Evolutionary conservation across 345 rosid genomes (phyloP).

Genomic region (Bruguiera sexangula): DNA sequence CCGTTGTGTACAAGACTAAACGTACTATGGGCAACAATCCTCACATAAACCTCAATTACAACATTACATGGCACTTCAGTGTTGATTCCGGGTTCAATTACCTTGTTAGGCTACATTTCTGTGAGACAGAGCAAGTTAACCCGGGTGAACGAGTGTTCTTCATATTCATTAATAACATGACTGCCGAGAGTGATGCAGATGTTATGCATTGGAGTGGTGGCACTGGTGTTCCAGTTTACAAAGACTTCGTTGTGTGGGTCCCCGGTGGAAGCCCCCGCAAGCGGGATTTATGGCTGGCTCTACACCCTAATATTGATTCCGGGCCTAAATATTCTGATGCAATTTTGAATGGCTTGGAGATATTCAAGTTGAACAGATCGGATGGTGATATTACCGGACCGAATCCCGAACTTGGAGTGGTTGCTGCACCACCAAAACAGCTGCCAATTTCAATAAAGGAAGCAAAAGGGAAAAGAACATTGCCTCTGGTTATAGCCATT

Average conservation of each 20-base stretch:
- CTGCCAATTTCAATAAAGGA: not conserved
- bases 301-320: slow-evolving; percentile 10
- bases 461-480: too few species aligned
- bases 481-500: not conserved
- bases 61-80: slow-evolving; percentile 33
- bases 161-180: slow-evolving; percentile 25
- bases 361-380: slow-evolving; percentile 27
- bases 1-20: slow-evolving; percentile 16
- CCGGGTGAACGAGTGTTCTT: slow-evolving; percentile 10
- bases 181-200: not conserved
- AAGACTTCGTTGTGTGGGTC: slow-evolving; percentile 21
- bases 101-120: slow-evolving; percentile 16
- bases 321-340: slow-evolving; percentile 13
- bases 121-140: slow-evolving; percentile 23
- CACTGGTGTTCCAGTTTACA: slow-evolving; percentile 21
- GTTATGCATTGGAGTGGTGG: not conserved
- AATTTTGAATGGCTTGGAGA: slow-evolving; percentile 41
- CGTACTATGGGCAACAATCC: slow-evolving; percentile 15
- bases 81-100: slow-evolving; percentile 34
- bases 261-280: not conserved
- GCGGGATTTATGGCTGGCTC: slow-evolving; percentile 13
- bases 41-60: slow-evolving; percentile 5
- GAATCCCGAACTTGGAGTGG: slow-evolving; percentile 16
- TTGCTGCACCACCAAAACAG: not conserved
- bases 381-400: slow-evolving; percentile 22